Evolutionary conservation across 805 yeast species (phyloP).

Genomic region (Yarrowia keelungensis): DNA sequence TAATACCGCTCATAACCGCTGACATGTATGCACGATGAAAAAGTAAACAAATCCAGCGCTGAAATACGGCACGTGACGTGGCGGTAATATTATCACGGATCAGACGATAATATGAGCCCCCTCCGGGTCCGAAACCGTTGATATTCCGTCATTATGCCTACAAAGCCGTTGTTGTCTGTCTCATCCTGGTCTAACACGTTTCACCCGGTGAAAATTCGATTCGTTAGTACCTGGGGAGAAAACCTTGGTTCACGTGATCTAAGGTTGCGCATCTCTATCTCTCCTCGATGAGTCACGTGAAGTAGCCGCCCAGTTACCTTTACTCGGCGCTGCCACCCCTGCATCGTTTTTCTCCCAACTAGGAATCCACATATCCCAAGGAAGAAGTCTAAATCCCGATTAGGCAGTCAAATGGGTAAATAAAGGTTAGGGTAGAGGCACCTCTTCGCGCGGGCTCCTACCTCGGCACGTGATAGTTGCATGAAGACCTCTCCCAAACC

Average conservation of each 20-base stretch:
- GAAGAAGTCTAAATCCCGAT: slow-evolving; percentile 14
- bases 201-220: slow-evolving; percentile 1
- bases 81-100: background rate
- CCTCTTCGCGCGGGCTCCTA: background rate
- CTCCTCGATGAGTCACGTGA: slow-evolving; percentile 22
- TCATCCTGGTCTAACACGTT: background rate
- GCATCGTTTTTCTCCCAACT: slow-evolving; percentile 16
- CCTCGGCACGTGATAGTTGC: slow-evolving; percentile 27
- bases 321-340: slow-evolving; percentile 36
- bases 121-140: background rate
- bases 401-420: slow-evolving; percentile 34
- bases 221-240: background rate
- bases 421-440: slow-evolving; percentile 20
- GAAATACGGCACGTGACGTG: slow-evolving; percentile 15
- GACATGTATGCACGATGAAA: slow-evolving; percentile 24
- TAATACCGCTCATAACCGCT: slow-evolving; percentile 33
- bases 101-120: background rate
- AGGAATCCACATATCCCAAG: slow-evolving; percentile 25
- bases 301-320: slow-evolving; percentile 20
- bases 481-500: background rate
- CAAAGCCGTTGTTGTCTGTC: no score
- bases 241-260: slow-evolving; percentile 13
- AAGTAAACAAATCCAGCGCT: slow-evolving; percentile 16
- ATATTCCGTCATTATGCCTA: no score
- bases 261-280: background rate